Evolutionary conservation across 208 protist genomes (phyloP).

Genomic region (Acanthamoeba sp.): DNA sequence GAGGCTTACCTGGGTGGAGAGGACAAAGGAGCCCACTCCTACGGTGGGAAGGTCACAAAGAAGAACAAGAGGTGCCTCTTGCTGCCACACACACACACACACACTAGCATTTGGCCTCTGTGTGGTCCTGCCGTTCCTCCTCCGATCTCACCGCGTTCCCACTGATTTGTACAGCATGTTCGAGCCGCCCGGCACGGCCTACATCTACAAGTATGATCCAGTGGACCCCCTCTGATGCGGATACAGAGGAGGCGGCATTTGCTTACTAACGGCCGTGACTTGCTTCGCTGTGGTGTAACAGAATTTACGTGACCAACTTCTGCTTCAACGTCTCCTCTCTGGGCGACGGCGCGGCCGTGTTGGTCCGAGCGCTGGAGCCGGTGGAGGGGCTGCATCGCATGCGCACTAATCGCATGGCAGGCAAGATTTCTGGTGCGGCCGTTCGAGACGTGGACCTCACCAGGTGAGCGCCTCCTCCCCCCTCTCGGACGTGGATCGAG

Average conservation of each 20-base stretch:
- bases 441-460: neutral
- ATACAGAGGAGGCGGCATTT: no score
- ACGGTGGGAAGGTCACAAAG: conserved; percentile 31
- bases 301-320: conserved; percentile 30
- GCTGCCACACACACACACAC: neutral
- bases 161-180: conserved; percentile 63
- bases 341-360: neutral
- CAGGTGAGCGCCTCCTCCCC: neutral
- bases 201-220: conserved; percentile 18
- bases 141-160: no score
- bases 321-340: conserved; percentile 65
- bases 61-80: conserved; percentile 64
- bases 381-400: conserved; percentile 25
- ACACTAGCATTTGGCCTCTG: no score
- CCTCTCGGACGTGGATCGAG: no score
- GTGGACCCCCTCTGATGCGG: no score
- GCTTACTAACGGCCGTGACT: no score
- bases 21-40: conserved; percentile 52
- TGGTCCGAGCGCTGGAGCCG: conserved; percentile 44
- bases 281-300: no score
- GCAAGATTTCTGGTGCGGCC: neutral
- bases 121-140: no score
- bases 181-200: conserved; percentile 42
- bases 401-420: neutral
- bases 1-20: conserved; percentile 52